phyloP scores from a whole-genome alignment of 2,329 filamentous ascomycete species.

The Ophiocordyceps camponoti-rufipedis region DNA sequence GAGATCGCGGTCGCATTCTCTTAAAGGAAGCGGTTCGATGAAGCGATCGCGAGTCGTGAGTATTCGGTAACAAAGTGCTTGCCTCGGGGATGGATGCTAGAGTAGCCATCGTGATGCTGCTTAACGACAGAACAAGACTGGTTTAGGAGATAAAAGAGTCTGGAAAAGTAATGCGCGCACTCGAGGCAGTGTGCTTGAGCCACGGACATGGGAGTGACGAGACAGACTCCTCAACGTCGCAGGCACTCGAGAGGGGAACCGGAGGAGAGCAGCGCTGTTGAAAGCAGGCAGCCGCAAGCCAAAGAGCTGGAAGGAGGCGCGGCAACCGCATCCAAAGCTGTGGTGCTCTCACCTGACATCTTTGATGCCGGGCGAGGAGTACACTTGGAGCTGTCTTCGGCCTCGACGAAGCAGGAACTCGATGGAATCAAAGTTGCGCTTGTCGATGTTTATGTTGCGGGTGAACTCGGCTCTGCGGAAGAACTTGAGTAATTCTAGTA shows the following conservation, averaged over 20 bases:
- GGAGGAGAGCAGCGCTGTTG: neutral
- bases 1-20: slow-evolving; percentile 8
- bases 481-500: too few species aligned
- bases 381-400: slow-evolving; percentile 61
- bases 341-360: slow-evolving; percentile 36
- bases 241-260: neutral
- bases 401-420: slow-evolving; percentile 76
- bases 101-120: slow-evolving; percentile 9
- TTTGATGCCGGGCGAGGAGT: slow-evolving; percentile 63
- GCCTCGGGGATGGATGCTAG: slow-evolving; percentile 11
- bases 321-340: neutral
- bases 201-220: neutral
- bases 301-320: neutral
- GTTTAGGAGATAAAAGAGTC: slow-evolving; percentile 7
- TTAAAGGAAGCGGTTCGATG: slow-evolving; percentile 5
- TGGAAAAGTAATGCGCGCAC: slow-evolving; percentile 2
- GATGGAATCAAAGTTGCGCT: slow-evolving; percentile 71
- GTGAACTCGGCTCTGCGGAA: slow-evolving; percentile 44
- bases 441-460: slow-evolving; percentile 49
- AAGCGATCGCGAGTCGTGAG: slow-evolving; percentile 3
- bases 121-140: neutral
- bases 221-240: too few species aligned
- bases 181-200: slow-evolving; percentile 1
- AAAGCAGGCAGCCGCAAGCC: neutral
- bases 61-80: slow-evolving; percentile 5